Base-by-base conservation (phyloP, 371 early-diverging fungal species). In the Nematocida sp. region DNA sequence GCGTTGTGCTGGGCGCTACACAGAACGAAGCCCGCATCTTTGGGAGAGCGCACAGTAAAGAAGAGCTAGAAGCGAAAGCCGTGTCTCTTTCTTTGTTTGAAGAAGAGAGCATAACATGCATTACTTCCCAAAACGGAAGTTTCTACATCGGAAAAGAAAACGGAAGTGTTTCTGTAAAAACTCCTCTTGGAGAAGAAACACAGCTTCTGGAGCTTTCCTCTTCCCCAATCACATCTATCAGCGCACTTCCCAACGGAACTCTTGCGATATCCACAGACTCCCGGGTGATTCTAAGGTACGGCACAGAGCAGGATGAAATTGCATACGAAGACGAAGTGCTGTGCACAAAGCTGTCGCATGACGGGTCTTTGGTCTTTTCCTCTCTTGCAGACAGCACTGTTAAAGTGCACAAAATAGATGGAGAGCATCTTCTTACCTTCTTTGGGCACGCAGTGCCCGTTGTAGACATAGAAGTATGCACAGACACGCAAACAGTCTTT, bases 401-500 rank as follows among this genome's bases (percentile, higher is more conserved):
- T 7, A 57, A 79, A 54, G 54, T 78, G 29, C 79, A 74, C 55
- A 49, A 78, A 11, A 45, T 76, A 34, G 40, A 77, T 76, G 52
- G 70, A 58, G 55, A 25, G 48, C 58, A 67, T 19, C 27, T 40
- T 74, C 32, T 70, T 23, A 55, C 67, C 4, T 49, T 83, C 4
- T 83, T 80, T 64, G 83, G 83, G 1, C 83, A 83, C 58, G 78
- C 83, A 7, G 62, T 83, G 21, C 83, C 83, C 0, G 82, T 82
- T 1, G 60, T 63, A 32, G 50, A 67, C 40, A 70, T 83, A 31
- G n/a, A 50, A 11, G 27, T 82, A 25, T 77, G 64, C 25, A n/a
- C 17, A 13, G 76, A 79, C 50, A 45, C 43, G 25, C 76, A 77
- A 5, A 15, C 58, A 31, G 8, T 83, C 34, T 50, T 70, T 31